phyloP scores from a whole-genome alignment of 1,284 basidiomycete species.

The Violaceomyces palustris region DNA sequence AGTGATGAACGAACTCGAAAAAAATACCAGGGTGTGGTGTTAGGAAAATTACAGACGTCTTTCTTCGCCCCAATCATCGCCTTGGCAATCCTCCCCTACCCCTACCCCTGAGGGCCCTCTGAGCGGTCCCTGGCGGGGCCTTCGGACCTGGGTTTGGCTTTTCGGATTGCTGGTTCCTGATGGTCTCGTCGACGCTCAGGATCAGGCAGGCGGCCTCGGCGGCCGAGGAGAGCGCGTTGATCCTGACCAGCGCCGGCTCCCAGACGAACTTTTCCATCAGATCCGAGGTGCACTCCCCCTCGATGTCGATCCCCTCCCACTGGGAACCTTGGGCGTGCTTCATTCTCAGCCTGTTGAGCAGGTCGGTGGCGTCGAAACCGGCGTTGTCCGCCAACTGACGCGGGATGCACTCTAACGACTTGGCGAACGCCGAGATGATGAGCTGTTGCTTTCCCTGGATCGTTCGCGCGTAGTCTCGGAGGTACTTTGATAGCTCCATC shows the following conservation, averaged over 20 bases:
- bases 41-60: no score
- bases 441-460: slow-evolving; percentile 96
- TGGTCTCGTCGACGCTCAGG: slow-evolving; percentile 51
- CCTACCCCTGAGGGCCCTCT: slow-evolving; percentile 42
- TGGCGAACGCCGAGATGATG: slow-evolving; percentile 91
- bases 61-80: slow-evolving; percentile 3
- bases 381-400: slow-evolving; percentile 98
- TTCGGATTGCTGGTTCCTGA: slow-evolving; percentile 45
- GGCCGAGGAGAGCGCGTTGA: slow-evolving; percentile 90
- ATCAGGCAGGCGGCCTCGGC: slow-evolving; percentile 94
- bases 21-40: no score
- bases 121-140: slow-evolving; percentile 46
- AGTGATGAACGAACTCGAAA: no score
- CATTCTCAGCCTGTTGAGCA: slow-evolving; percentile 96
- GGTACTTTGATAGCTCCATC: slow-evolving; percentile 95
- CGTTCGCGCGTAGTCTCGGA: slow-evolving; percentile 81
- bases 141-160: slow-evolving; percentile 37
- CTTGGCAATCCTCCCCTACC: slow-evolving; percentile 15
- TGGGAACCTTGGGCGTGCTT: slow-evolving; percentile 77
- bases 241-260: slow-evolving; percentile 93
- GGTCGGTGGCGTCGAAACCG: slow-evolving; percentile 92
- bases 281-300: slow-evolving; percentile 78
- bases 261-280: slow-evolving; percentile 96
- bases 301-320: slow-evolving; percentile 95
- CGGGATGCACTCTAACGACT: slow-evolving; percentile 93